A percentile compares a stretch with the other conserved stretches of the same genome.
Evolutionary conservation across 2,329 filamentous ascomycete species (phyloP).

Genomic region (Annulohypoxylon truncatum): DNA sequence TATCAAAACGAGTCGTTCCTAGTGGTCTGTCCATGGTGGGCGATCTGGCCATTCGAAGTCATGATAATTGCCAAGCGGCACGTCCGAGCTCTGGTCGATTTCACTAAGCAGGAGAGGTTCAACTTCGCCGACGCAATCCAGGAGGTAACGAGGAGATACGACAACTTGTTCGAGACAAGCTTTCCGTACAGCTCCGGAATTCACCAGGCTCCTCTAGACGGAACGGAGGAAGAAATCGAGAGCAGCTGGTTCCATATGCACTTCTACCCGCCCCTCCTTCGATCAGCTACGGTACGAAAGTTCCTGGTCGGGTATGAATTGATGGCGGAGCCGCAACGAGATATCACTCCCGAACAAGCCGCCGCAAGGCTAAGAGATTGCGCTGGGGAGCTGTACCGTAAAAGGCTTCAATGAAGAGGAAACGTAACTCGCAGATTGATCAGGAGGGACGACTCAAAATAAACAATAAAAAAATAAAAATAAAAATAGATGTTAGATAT

Average conservation of each 20-base stretch:
- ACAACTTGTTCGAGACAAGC: constrained; percentile 95
- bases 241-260: constrained; percentile 95
- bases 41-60: constrained; percentile 95
- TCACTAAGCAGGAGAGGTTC: constrained; percentile 75
- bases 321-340: constrained; percentile 96
- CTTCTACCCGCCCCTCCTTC: constrained; percentile 93
- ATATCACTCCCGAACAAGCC: constrained; percentile 97
- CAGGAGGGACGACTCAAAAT: constrained; percentile 11
- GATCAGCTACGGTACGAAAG: constrained; percentile 93
- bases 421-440: neutral
- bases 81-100: constrained; percentile 85
- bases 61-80: constrained; percentile 89
- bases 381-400: constrained; percentile 86
- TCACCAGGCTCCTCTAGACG: constrained; percentile 91
- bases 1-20: constrained; percentile 89
- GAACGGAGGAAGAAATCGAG: constrained; percentile 84
- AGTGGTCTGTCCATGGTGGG: constrained; percentile 97
- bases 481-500: constrained; percentile 15
- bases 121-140: constrained; percentile 86
- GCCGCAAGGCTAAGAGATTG: constrained; percentile 80
- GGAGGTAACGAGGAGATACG: constrained; percentile 90
- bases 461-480: no score
- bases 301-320: constrained; percentile 97
- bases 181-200: constrained; percentile 98
- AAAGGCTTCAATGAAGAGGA: constrained; percentile 57